Conservation (phyloP, 768 basidiomycete genomes). For the Mycena indigotica region DNA sequence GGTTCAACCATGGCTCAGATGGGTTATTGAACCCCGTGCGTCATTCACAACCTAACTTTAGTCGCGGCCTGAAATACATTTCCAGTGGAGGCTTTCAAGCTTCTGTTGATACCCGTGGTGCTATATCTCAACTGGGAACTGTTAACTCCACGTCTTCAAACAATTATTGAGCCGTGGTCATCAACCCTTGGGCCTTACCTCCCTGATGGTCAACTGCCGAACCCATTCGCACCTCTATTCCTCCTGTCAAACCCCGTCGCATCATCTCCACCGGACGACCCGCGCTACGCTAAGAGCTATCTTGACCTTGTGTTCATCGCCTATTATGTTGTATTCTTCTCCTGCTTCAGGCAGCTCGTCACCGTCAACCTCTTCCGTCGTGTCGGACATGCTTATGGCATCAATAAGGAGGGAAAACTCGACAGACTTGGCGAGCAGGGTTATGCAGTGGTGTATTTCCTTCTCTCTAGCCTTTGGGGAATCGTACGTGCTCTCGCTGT, state of each 20-base stretch:
- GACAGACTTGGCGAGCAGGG: conserved; percentile 90
- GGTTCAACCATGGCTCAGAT: conserved; percentile 53
- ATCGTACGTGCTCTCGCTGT: conserved; percentile 54
- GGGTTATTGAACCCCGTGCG: conserved; percentile 77
- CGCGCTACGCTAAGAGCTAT: conserved; percentile 71
- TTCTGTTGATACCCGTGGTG: conserved; percentile 62
- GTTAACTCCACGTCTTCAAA: conserved; percentile 34
- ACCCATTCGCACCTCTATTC: conserved; percentile 76
- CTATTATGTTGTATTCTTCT: conserved; percentile 87
- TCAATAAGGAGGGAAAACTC: conserved; percentile 66
- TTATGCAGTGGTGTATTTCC: conserved; percentile 84
- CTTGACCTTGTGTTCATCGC: conserved; percentile 78
- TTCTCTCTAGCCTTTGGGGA: conserved; percentile 71
- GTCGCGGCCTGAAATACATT: neutral
- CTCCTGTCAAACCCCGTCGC: conserved; percentile 69
- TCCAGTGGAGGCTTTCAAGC: conserved; percentile 64
- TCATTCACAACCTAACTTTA: conserved; percentile 13
- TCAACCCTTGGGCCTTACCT: conserved; percentile 42
- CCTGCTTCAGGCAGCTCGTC: conserved; percentile 79
- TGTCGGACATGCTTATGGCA: conserved; percentile 69
- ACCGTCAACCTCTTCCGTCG: conserved; percentile 66
- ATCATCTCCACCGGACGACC: conserved; percentile 51
- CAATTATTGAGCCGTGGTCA: conserved; percentile 12
- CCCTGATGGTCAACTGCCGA: conserved; percentile 46
- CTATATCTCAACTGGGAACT: conserved; percentile 69